phyloP scores from a whole-genome alignment of 140 eudicot species.

The Anethum foeniculum region DNA sequence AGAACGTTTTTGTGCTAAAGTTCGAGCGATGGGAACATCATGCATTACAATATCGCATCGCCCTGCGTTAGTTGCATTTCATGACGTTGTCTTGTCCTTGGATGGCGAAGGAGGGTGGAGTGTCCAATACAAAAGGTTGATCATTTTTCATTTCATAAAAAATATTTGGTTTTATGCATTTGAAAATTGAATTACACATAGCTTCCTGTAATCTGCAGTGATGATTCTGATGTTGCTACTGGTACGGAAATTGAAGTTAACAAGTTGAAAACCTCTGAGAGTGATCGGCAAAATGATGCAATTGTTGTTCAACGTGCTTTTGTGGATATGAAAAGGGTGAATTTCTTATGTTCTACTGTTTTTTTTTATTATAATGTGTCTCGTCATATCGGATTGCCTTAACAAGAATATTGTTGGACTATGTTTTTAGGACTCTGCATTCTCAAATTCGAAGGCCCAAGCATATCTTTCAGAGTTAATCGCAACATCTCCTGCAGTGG shows the following conservation, averaged over 20 bases:
- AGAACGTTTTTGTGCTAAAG: constrained; percentile 94
- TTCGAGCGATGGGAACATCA: constrained; percentile 98
- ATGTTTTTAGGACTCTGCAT: constrained; percentile 42
- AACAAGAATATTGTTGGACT: constrained; percentile 8
- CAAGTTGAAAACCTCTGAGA: constrained; percentile 41
- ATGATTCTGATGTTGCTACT: constrained; percentile 32
- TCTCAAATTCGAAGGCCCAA: constrained; percentile 63
- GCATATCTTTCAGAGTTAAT: constrained; percentile 73
- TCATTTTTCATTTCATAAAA: background rate
- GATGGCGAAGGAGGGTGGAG: constrained; percentile 99
- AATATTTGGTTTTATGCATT: background rate
- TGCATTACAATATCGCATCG: constrained; percentile 98
- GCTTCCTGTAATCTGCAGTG: constrained; percentile 34
- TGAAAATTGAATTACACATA: constrained; percentile 12
- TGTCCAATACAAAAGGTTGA: constrained; percentile 71
- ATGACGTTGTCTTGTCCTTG: constrained; percentile 87
- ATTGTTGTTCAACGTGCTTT: constrained; percentile 93
- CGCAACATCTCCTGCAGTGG: constrained; percentile 55
- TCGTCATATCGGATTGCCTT: constrained; percentile 8
- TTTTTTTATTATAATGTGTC: background rate
- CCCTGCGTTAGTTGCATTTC: constrained; percentile 99
- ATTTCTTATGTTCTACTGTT: background rate
- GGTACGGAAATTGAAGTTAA: constrained; percentile 34
- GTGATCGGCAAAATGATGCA: constrained; percentile 87
- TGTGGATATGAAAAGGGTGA: constrained; percentile 56